These are phyloP conservation scores for Teratosphaeria destructans DNA, from an alignment of 2,329 filamentous ascomycete species.

Conservation along the genomic window DNA sequence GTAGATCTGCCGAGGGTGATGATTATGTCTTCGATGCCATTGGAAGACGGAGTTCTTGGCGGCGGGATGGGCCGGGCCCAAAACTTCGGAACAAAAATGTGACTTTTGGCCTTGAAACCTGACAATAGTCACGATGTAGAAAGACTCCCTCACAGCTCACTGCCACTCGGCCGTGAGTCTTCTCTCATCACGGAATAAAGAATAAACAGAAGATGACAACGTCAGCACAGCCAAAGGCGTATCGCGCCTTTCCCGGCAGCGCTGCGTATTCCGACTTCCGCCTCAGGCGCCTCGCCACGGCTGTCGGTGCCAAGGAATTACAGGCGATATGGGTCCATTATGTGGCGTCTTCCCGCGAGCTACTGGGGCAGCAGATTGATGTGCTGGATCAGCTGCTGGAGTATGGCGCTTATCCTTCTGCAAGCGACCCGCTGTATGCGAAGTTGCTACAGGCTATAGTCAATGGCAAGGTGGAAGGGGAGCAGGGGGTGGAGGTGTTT, in stretches of 20 bases:
- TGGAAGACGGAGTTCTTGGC: too few relatives aligned
- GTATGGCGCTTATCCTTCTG: conserved; percentile 46
- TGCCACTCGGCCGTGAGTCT: background rate
- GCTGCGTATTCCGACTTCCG: conserved; percentile 46
- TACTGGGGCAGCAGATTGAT: conserved; percentile 36
- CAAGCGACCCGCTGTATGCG: conserved; percentile 33
- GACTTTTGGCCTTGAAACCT: background rate
- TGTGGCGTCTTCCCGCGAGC: conserved; percentile 33
- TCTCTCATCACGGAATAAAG: conserved; percentile 10
- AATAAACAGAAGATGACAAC: conserved; percentile 11
- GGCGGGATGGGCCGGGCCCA: background rate
- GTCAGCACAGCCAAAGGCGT: background rate
- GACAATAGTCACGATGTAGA: background rate
- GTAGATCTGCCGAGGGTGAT: background rate
- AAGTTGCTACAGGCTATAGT: conserved; percentile 36
- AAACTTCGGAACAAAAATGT: background rate
- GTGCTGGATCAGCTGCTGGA: conserved; percentile 50
- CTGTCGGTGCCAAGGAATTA: conserved; percentile 37
- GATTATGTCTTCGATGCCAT: background rate
- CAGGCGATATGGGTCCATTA: conserved; percentile 43
- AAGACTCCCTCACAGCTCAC: background rate
- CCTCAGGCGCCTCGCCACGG: conserved; percentile 34
- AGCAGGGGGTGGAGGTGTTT: conserved; percentile 43
- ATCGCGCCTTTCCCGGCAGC: conserved; percentile 36
- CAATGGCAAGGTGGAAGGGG: conserved; percentile 39